phyloP scores from a whole-genome alignment of 2,329 filamentous ascomycete genomes.

The Arthrobotrys sinensis region DNA sequence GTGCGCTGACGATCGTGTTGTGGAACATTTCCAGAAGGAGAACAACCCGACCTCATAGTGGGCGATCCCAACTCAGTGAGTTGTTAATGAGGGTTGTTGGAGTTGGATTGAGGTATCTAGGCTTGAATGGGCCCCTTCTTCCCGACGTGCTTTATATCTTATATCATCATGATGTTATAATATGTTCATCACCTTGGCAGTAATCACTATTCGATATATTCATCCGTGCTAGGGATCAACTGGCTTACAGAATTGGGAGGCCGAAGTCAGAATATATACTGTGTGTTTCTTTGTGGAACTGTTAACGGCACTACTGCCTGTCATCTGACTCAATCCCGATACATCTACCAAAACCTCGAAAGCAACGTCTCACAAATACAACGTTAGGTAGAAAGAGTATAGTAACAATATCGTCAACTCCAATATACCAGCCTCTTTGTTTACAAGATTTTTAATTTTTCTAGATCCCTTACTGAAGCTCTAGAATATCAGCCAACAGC shows the following conservation, averaged over 20 bases:
- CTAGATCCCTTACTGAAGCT: neutral
- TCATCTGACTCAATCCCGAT: no score
- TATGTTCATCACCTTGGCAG: no score
- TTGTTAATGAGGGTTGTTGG: neutral
- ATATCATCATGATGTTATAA: no score
- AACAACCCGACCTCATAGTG: neutral
- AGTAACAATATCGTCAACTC: neutral
- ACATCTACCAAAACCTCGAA: neutral
- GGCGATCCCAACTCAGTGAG: conserved; percentile 12
- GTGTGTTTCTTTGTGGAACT: no score
- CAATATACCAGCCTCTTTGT: neutral
- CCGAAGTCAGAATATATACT: no score
- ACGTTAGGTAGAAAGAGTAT: no score
- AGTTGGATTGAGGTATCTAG: conserved; percentile 4
- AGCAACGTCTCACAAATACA: conserved; percentile 2
- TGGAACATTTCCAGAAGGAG: conserved; percentile 19
- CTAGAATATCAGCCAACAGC: neutral
- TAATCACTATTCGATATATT: no score
- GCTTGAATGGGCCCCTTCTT: neutral
- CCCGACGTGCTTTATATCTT: no score
- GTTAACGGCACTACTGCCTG: no score
- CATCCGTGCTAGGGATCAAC: no score
- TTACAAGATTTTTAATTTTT: conserved; percentile 10
- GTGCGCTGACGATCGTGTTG: conserved; percentile 13
- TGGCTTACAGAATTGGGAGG: no score